Base-by-base conservation (phyloP, 352 stramenopile genomes). In the Pythium angustatum region DNA sequence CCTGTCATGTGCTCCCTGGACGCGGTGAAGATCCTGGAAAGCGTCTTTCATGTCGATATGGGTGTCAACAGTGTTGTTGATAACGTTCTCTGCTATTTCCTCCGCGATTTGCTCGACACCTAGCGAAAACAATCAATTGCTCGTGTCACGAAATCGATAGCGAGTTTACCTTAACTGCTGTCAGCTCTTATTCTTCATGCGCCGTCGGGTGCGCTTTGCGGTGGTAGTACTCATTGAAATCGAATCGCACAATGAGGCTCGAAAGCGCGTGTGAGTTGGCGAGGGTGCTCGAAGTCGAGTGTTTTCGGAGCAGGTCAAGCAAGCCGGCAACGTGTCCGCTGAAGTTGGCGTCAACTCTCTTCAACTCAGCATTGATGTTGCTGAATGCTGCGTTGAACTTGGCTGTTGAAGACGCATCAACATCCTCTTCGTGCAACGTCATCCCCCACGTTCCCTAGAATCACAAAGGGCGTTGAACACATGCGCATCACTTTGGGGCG, bases 181-280 rank as follows among this genome's bases (percentile, higher is more conserved):
- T 30, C 24, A 40, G 17, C 41, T 30, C 21, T 26, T 36, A 89
- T 61, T 88, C 79, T 30, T 88, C 77, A 44, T 57, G 36, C 30
- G 60, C 57, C 15, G 60, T 30, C 38, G 81, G 71, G 21, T 71
- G 56, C 19, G 63, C 76, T 57, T 92, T 90, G 30, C 76, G 81
- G 41, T 72, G 69, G 28, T 97, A 97, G 47, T 81, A 97, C 70
- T 96, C 87, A 64, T 97, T 97, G 64, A 97, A 97, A 67, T 97
- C 91, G 43, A 97, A 93, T 9, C 90, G 90, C 10, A 92, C 93
- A 40, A 90, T 78, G 10, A 97, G 73, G 40, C 93, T 96, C 10
- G 86, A 85, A 6, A 97, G 68, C 27, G 87, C 88, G 57, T 97
- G 87, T 0, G 79, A 89, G 2, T 81, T 85, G 27, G 74, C 85